phyloP scores from a whole-genome alignment of 805 yeast species.

The Kregervanrija pseudodelftensis region DNA sequence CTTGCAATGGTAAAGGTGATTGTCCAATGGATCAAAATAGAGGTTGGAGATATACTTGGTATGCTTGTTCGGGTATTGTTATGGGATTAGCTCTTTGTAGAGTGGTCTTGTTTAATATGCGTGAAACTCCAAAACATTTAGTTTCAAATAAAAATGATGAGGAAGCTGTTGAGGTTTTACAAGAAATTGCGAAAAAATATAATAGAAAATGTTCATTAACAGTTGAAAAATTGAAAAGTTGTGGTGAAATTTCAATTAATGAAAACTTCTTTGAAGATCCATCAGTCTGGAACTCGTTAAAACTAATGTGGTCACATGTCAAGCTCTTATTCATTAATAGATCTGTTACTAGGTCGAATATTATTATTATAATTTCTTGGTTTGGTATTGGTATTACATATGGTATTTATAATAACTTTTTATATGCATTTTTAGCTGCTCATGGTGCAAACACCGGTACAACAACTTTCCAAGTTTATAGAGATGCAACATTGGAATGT shows the following conservation, averaged over 20 bases:
- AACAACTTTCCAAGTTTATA: slow-evolving; percentile 33
- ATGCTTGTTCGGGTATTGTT: slow-evolving; percentile 46
- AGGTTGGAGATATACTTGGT: slow-evolving; percentile 60
- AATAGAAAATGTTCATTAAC: slow-evolving; percentile 34
- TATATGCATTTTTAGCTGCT: slow-evolving; percentile 43
- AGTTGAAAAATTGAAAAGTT: slow-evolving; percentile 35
- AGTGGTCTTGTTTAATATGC: slow-evolving; percentile 36
- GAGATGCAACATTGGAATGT: slow-evolving; percentile 42
- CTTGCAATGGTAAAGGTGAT: slow-evolving; percentile 35
- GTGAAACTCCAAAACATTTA: slow-evolving; percentile 51
- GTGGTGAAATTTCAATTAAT: slow-evolving; percentile 34
- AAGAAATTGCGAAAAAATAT: slow-evolving; percentile 41
- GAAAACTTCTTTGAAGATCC: slow-evolving; percentile 16
- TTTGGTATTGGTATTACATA: slow-evolving; percentile 51
- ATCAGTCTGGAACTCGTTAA: slow-evolving; percentile 21
- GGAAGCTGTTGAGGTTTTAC: slow-evolving; percentile 37
- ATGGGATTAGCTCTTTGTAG: slow-evolving; percentile 41
- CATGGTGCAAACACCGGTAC: slow-evolving; percentile 43
- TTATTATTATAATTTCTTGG: slow-evolving; percentile 47
- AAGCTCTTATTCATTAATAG: slow-evolving; percentile 40
- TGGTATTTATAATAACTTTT: slow-evolving; percentile 47
- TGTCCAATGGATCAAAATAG: slow-evolving; percentile 42
- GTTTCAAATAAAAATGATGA: slow-evolving; percentile 45
- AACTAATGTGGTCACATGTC: slow-evolving; percentile 31
- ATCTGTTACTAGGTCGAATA: slow-evolving; percentile 35